Evolutionary conservation across 2,329 filamentous ascomycete species (phyloP), one percentile per base, ranked within the genome.

Genomic region (Aspergillus hiratsukae): DNA sequence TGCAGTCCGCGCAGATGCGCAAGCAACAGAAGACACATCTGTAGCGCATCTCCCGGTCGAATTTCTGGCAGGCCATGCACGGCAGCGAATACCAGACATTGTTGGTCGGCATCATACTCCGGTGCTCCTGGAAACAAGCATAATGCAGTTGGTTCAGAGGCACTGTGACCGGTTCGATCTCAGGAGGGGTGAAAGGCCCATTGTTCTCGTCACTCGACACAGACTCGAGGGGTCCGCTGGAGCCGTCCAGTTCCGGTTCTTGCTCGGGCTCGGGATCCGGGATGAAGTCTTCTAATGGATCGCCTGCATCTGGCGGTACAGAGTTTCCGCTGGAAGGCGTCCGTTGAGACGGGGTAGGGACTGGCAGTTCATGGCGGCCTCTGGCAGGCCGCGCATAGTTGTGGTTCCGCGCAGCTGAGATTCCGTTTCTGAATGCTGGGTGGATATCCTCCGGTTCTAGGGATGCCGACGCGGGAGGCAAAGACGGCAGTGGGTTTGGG

Each of bases 41-140:
- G 58, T 72, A 68, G 9, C 74, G 66, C 21, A 70, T 62, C 57
- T 76, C 68, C 2, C 65, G 68, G 53, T 76, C 73, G 11, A 67
- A 65, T 51, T 73, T 72, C 37, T 70, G 69, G 57, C 75, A 78
- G 3, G 73, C 70, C 74, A 77, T 76, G 62, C 75, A 78, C 9
- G 74, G 75, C 35, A 76, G 64, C 4, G 75, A 65, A 59, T 73
- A 71, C 69, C 72, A 72, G 53, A 65, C 60, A 56, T 78, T 78
- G 48, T 66, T 67, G n/a, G 70, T 64, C 2, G 61, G 54, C 1
- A 64, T 65, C 68, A 77, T 75, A 0, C 62, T 61, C 11, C 67
- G 65, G 51, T 78, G 75, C 6, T 68, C 66, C 55, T 76, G 73
- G 58, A 72, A 77, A 60, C 75, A 78, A 29, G 61, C 57, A 53